Evolutionary conservation across 2,329 filamentous ascomycete species (phyloP).

Genomic region (Colletotrichum falcatum): DNA sequence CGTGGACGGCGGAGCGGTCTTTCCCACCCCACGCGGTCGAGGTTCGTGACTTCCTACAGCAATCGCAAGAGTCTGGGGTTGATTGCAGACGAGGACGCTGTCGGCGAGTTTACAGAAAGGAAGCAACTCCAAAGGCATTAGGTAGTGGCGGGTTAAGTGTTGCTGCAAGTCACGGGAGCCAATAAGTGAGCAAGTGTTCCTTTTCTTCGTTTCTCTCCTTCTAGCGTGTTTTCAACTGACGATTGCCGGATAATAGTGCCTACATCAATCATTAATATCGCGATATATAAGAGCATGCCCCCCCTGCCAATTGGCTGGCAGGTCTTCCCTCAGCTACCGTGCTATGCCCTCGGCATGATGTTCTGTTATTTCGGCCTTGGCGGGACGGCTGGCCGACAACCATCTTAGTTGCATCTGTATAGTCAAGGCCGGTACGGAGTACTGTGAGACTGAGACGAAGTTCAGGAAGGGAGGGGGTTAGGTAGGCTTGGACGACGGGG

Average conservation of each 20-base stretch:
- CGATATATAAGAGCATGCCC: too few relatives aligned
- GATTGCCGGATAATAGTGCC: not conserved
- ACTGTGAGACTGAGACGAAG: conserved; percentile 8
- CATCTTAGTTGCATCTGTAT: conserved; percentile 2
- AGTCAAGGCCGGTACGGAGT: not conserved
- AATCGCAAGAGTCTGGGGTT: conserved; percentile 14
- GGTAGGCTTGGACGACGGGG: not conserved
- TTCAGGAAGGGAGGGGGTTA: not conserved
- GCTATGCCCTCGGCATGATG: too few relatives aligned
- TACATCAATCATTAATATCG: too few relatives aligned
- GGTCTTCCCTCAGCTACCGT: too few relatives aligned
- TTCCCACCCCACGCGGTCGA: not conserved
- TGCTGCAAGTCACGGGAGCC: not conserved
- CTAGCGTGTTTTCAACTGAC: not conserved
- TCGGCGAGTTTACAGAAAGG: not conserved
- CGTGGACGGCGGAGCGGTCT: conserved; percentile 1
- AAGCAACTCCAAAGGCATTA: too few relatives aligned
- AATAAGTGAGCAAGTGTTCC: not conserved
- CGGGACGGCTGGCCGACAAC: not conserved
- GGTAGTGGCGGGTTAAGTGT: not conserved
- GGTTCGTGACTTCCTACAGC: conserved; percentile 3
- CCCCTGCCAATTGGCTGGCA: too few relatives aligned
- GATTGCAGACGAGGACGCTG: not conserved
- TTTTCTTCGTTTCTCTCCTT: conserved; percentile 1
- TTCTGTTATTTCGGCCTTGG: not conserved